These are phyloP conservation scores for Elasticomyces elasticus DNA, from an alignment of 495 filamentous ascomycete species.

Conservation along the genomic window DNA sequence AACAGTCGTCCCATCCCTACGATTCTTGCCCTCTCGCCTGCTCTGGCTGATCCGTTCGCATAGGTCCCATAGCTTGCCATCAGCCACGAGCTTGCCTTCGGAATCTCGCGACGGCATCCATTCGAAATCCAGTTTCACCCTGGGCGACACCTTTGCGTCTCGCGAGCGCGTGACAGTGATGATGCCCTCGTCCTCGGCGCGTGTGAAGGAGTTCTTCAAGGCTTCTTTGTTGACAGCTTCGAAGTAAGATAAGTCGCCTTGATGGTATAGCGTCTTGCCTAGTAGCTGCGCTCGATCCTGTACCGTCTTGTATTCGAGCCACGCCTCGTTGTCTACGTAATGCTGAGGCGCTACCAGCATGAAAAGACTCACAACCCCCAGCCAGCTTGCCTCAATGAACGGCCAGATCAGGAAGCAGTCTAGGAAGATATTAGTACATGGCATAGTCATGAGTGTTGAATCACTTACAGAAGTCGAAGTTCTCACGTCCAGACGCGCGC, in stretches of 20 bases:
- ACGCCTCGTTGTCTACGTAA: conserved; percentile 42
- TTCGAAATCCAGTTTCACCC: conserved; percentile 58
- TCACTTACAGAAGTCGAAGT: conserved; percentile 71
- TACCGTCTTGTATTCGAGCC: conserved; percentile 66
- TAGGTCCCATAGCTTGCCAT: conserved; percentile 79
- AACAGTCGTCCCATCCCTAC: conserved; percentile 83
- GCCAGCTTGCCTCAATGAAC: conserved; percentile 88
- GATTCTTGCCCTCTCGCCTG: conserved; percentile 85
- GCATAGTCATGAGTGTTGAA: neutral
- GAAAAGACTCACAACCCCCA: conserved; percentile 76
- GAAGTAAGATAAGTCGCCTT: conserved; percentile 92
- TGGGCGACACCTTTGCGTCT: conserved; percentile 44
- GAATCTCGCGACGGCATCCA: conserved; percentile 66
- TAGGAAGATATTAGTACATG: neutral
- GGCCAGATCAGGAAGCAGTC: conserved; percentile 96
- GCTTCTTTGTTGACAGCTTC: conserved; percentile 98
- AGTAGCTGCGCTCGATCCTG: conserved; percentile 79
- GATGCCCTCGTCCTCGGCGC: conserved; percentile 86
- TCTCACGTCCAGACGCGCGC: conserved; percentile 69
- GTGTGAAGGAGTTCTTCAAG: conserved; percentile 79
- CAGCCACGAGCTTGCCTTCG: conserved; percentile 51
- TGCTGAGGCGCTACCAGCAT: conserved; percentile 66
- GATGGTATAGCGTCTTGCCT: conserved; percentile 94
- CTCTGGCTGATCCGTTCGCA: conserved; percentile 75
- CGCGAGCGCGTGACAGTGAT: conserved; percentile 59